Evolutionary conservation across 2,329 filamentous ascomycete genomes (phyloP).

Genomic region (Tolypocladium nubicola): DNA sequence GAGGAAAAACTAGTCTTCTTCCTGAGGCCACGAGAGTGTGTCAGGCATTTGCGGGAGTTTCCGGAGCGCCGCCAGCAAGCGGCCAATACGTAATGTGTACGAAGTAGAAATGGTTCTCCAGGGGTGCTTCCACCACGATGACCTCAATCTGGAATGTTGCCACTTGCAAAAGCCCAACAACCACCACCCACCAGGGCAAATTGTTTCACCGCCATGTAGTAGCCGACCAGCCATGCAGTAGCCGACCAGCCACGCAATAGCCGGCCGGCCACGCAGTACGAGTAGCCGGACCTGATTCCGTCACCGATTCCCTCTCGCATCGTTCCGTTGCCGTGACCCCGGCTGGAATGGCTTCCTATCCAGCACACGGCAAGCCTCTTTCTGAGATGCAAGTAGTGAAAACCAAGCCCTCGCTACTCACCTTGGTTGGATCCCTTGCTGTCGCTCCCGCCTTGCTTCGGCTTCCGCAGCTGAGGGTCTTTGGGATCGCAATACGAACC

Average conservation of each 20-base stretch:
- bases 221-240: neutral
- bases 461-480: no score
- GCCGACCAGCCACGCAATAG: neutral
- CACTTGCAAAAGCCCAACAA: neutral
- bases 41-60: neutral
- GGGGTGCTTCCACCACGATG: no score
- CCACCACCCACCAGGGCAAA: neutral
- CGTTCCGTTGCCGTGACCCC: neutral
- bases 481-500: no score
- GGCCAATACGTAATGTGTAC: neutral
- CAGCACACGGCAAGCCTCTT: no score
- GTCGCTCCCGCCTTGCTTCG: no score
- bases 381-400: no score
- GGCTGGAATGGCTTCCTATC: no score
- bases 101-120: no score
- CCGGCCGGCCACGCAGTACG: neutral
- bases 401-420: no score
- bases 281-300: neutral
- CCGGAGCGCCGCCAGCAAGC: neutral
- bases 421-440: no score
- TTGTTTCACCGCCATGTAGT: neutral
- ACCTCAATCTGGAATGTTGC: no score
- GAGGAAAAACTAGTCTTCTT: neutral
- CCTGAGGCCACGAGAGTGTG: neutral
- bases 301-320: neutral